Conservation (phyloP, 768 basidiomycete genomes). For the Phylloporus rhodoxanthus region DNA sequence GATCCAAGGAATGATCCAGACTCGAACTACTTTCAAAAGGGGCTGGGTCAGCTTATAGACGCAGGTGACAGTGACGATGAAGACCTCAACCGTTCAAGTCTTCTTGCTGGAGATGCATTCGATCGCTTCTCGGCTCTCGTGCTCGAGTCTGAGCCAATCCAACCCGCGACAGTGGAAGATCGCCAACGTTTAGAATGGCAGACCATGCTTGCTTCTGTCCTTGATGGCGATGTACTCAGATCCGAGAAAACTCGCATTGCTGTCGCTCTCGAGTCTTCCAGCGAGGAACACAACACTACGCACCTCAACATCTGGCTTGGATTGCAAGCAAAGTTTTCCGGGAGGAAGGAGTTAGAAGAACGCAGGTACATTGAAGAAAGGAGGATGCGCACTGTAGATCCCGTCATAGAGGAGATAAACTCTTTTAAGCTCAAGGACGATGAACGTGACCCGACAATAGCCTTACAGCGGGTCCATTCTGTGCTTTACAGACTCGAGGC, state of each 20-base stretch:
- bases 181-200: slow-evolving; percentile 92
- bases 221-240: slow-evolving; percentile 90
- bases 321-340: slow-evolving; percentile 80
- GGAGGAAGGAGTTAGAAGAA: slow-evolving; percentile 78
- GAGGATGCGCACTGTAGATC: slow-evolving; percentile 72
- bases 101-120: slow-evolving; percentile 40
- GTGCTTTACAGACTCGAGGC: slow-evolving; percentile 73
- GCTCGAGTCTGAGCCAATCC: slow-evolving; percentile 57
- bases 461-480: slow-evolving; percentile 56
- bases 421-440: slow-evolving; percentile 58
- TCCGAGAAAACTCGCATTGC: slow-evolving; percentile 93
- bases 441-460: slow-evolving; percentile 34
- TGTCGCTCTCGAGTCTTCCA: slow-evolving; percentile 62
- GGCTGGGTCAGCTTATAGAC: slow-evolving; percentile 60
- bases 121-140: slow-evolving; percentile 49
- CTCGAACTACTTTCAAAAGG: slow-evolving; percentile 72
- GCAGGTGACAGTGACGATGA: slow-evolving; percentile 77
- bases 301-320: slow-evolving; percentile 82
- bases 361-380: slow-evolving; percentile 75
- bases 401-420: slow-evolving; percentile 77
- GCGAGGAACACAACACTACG: slow-evolving; percentile 62
- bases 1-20: slow-evolving; percentile 79
- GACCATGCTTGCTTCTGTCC: slow-evolving; percentile 87
- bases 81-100: slow-evolving; percentile 41
- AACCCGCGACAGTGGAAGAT: slow-evolving; percentile 67